Percentiles rank a stretch among this genome's conserved stretches.
These are phyloP conservation scores for Scedosporium minutisporum DNA, from an alignment of 2,329 filamentous ascomycete genomes.

Conservation along the genomic window DNA sequence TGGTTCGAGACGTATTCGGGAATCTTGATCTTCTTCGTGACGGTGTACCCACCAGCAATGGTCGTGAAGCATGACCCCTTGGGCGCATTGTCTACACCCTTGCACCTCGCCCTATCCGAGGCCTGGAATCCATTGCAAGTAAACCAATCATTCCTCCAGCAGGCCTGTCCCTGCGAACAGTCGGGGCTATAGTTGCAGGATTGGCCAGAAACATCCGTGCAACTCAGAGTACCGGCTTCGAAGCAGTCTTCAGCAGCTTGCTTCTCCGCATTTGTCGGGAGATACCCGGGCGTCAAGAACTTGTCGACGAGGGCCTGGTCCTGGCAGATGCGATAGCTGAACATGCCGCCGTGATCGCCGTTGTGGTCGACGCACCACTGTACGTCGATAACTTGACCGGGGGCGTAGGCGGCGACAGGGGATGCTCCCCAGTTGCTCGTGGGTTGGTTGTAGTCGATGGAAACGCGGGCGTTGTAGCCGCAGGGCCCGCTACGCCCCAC, in stretches of 20 bases:
- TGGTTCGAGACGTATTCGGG: constrained; percentile 38
- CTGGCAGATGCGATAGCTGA: constrained; percentile 43
- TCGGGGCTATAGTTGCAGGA: constrained; percentile 37
- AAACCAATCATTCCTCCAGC: constrained; percentile 44
- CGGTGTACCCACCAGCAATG: constrained; percentile 43
- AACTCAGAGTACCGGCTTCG: constrained; percentile 33
- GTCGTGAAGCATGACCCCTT: constrained; percentile 38
- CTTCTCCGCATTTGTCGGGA: constrained; percentile 41
- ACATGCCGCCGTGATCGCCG: constrained; percentile 48
- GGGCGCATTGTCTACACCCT: constrained; percentile 34
- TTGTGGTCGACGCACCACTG: constrained; percentile 48
- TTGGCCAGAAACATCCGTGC: constrained; percentile 40
- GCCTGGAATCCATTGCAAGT: constrained; percentile 37
- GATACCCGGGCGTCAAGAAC: constrained; percentile 34
- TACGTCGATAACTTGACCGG: constrained; percentile 36
- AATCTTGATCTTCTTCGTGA: constrained; percentile 40
- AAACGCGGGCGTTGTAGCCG: constrained; percentile 43
- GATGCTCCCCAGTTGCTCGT: constrained; percentile 30
- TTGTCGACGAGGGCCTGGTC: constrained; percentile 40
- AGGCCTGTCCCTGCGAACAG: constrained; percentile 31
- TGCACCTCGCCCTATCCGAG: constrained; percentile 25
- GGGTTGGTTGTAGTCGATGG: constrained; percentile 43
- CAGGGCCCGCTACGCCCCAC: constrained; percentile 41
- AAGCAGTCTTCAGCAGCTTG: constrained; percentile 44
- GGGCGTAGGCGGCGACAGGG: constrained; percentile 31